phyloP scores from a whole-genome alignment of 1,139 yeast genomes.

The Pichia cactophila region DNA sequence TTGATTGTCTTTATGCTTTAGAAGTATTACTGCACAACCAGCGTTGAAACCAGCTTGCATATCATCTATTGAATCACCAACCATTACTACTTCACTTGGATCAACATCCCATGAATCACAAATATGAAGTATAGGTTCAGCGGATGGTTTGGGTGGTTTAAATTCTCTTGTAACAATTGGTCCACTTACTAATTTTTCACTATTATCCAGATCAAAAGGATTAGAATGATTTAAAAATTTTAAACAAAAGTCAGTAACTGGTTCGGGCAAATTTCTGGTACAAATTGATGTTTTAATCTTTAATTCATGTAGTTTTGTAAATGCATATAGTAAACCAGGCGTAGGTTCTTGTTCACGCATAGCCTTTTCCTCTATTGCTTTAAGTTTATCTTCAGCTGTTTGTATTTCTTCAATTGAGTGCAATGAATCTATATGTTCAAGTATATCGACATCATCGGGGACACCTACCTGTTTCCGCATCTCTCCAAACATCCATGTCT shows the following conservation, averaged over 20 bases:
- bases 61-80: conserved; percentile 63
- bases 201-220: conserved; percentile 29
- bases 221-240: conserved; percentile 32
- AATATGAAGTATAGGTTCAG: conserved; percentile 50
- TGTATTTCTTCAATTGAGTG: conserved; percentile 13
- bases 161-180: conserved; percentile 54
- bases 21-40: conserved; percentile 47
- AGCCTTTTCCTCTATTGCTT: conserved; percentile 45
- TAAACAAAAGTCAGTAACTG: conserved; percentile 42
- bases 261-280: conserved; percentile 46
- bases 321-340: conserved; percentile 32
- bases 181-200: conserved; percentile 5
- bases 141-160: conserved; percentile 58
- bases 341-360: conserved; percentile 54
- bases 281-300: conserved; percentile 45
- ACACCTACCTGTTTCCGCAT: conserved; percentile 44
- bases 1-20: conserved; percentile 41
- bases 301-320: conserved; percentile 26
- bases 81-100: conserved; percentile 49
- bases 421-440: conserved; percentile 39
- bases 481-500: conserved; percentile 57
- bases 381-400: conserved; percentile 39
- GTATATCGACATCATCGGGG: conserved; percentile 44
- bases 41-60: conserved; percentile 53
- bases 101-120: conserved; percentile 28